Percentiles rank a stretch among this genome's conserved stretches.
Evolutionary conservation across 2,329 filamentous ascomycete species (phyloP).

Genomic region (Penicillium hesseltinei): DNA sequence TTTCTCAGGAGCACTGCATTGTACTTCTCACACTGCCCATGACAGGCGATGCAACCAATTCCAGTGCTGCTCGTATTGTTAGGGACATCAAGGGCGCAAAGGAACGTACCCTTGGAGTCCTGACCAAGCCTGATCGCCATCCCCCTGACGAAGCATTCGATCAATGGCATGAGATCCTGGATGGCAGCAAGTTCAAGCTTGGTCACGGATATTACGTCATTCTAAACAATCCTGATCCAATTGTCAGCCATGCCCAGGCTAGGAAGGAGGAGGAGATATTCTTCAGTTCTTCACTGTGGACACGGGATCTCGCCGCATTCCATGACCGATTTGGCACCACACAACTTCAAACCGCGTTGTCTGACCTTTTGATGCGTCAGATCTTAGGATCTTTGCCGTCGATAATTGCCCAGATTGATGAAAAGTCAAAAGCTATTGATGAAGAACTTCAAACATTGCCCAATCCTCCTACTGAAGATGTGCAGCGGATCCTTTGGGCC

Average conservation of each 20-base stretch:
- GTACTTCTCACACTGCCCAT: slow-evolving; percentile 76
- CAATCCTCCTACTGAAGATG: slow-evolving; percentile 63
- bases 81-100: slow-evolving; percentile 54
- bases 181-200: slow-evolving; percentile 59
- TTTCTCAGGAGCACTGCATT: slow-evolving; percentile 66
- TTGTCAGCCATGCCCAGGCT: slow-evolving; percentile 48
- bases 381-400: slow-evolving; percentile 33
- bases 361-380: slow-evolving; percentile 50
- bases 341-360: slow-evolving; percentile 44
- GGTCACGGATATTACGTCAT: slow-evolving; percentile 79
- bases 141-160: slow-evolving; percentile 51
- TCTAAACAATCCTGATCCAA: slow-evolving; percentile 52
- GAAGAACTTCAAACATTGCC: slow-evolving; percentile 59
- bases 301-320: slow-evolving; percentile 38
- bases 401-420: slow-evolving; percentile 43
- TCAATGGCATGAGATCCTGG: slow-evolving; percentile 65
- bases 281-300: slow-evolving; percentile 52
- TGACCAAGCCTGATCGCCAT: slow-evolving; percentile 81
- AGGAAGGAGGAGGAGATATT: slow-evolving; percentile 51
- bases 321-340: slow-evolving; percentile 52
- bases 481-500: slow-evolving; percentile 63
- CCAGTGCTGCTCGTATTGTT: slow-evolving; percentile 66
- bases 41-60: slow-evolving; percentile 75
- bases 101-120: slow-evolving; percentile 66
- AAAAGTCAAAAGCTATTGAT: slow-evolving; percentile 54